Conservation (phyloP, 1,139 yeast species). For the Kurtzmaniella natalensis region DNA sequence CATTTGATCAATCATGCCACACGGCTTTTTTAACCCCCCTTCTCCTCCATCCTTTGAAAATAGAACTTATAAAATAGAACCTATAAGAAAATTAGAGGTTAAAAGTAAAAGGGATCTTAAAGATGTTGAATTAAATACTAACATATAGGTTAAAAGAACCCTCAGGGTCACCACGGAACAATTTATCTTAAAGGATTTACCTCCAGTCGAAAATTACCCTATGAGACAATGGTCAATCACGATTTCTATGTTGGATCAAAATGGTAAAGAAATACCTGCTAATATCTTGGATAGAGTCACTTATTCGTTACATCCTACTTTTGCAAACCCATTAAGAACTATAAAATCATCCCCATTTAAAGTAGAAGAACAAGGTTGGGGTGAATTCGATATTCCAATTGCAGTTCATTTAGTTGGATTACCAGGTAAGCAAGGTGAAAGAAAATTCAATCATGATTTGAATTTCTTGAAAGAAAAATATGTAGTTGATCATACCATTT, state of each 20-base stretch:
- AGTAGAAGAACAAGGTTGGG: constrained; percentile 97
- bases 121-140: too few species aligned
- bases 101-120: too few species aligned
- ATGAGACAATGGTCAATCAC: constrained; percentile 91
- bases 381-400: constrained; percentile 89
- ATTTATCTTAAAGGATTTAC: constrained; percentile 75
- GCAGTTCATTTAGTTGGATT: constrained; percentile 62
- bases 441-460: constrained; percentile 82
- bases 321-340: constrained; percentile 80
- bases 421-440: constrained; percentile 80
- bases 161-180: constrained; percentile 87
- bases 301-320: constrained; percentile 92
- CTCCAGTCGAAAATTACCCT: constrained; percentile 92
- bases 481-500: constrained; percentile 70
- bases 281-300: constrained; percentile 87
- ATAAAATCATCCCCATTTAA: constrained; percentile 83
- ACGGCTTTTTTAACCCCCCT: too few species aligned
- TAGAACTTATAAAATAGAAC: too few species aligned
- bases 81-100: too few species aligned
- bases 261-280: constrained; percentile 84
- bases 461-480: constrained; percentile 78
- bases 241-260: constrained; percentile 68
- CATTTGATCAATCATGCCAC: too few species aligned
- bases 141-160: constrained; percentile 66
- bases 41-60: too few species aligned